These are phyloP conservation scores for Cercospora citrullina DNA, from an alignment of 2,329 filamentous ascomycete genomes.

Conservation along the genomic window DNA sequence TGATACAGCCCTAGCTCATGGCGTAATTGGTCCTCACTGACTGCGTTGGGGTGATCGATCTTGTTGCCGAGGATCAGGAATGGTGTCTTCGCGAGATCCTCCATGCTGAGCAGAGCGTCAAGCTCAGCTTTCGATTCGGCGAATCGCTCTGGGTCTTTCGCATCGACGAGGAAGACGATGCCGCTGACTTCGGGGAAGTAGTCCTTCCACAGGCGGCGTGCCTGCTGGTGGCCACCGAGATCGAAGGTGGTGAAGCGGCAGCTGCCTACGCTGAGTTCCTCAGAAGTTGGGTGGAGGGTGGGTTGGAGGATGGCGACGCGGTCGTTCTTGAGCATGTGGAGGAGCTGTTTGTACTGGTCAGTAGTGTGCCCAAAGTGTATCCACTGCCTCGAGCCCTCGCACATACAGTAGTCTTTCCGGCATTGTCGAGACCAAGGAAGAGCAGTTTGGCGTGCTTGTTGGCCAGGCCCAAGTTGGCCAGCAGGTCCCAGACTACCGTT, in stretches of 20 bases:
- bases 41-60: conserved; percentile 95
- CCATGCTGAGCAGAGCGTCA: conserved; percentile 89
- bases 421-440: conserved; percentile 91
- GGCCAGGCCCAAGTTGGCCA: conserved; percentile 80
- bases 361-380: neutral
- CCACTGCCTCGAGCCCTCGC: neutral
- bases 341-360: conserved; percentile 47
- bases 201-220: conserved; percentile 91
- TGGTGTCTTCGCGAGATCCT: conserved; percentile 91
- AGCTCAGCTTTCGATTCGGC: conserved; percentile 94
- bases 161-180: conserved; percentile 96
- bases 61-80: conserved; percentile 98
- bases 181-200: conserved; percentile 96
- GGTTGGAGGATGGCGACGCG: conserved; percentile 88
- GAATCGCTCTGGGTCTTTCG: conserved; percentile 95
- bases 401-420: conserved; percentile 77
- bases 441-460: conserved; percentile 97
- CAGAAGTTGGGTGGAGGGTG: conserved; percentile 87
- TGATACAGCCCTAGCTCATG: conserved; percentile 92
- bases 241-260: conserved; percentile 83
- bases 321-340: conserved; percentile 98
- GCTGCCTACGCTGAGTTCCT: conserved; percentile 89
- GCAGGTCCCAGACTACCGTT: conserved; percentile 76
- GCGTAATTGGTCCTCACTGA: conserved; percentile 92
- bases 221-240: conserved; percentile 90